Conservation (phyloP, 768 basidiomycete species). For the Suillus subaureus region DNA sequence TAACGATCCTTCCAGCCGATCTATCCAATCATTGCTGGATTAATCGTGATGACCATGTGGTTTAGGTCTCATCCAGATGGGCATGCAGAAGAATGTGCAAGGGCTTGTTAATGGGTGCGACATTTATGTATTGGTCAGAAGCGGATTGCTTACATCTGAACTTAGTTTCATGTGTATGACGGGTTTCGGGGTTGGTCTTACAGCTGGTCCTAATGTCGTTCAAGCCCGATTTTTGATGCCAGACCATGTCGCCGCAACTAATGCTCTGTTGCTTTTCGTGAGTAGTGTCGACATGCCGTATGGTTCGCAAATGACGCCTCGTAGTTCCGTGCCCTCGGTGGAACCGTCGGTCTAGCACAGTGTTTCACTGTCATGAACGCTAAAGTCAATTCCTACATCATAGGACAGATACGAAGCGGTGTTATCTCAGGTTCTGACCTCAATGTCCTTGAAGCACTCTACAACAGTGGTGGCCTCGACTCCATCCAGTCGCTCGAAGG, state of each 20-base stretch:
- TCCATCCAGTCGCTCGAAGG: slow-evolving; percentile 39
- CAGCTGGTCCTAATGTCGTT: slow-evolving; percentile 39
- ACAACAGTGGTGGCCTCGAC: slow-evolving; percentile 28
- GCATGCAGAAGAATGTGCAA: slow-evolving; percentile 40
- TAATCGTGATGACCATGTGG: slow-evolving; percentile 38
- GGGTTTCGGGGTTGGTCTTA: slow-evolving; percentile 47
- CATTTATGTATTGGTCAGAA: neutral
- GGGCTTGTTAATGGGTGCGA: slow-evolving; percentile 38
- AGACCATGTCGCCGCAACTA: slow-evolving; percentile 43
- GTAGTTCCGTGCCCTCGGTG: slow-evolving; percentile 52
- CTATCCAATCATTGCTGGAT: slow-evolving; percentile 43
- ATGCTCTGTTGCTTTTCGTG: slow-evolving; percentile 48
- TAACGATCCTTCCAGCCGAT: slow-evolving; percentile 35
- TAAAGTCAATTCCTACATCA: slow-evolving; percentile 41
- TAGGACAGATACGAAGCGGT: slow-evolving; percentile 25
- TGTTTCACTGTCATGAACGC: slow-evolving; percentile 50
- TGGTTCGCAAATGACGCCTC: neutral
- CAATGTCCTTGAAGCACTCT: slow-evolving; percentile 23
- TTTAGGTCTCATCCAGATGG: slow-evolving; percentile 46
- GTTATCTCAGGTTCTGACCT: slow-evolving; percentile 33
- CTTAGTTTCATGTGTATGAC: slow-evolving; percentile 46
- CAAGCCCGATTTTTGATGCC: slow-evolving; percentile 50
- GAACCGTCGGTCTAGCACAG: slow-evolving; percentile 55
- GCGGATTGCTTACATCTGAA: neutral
- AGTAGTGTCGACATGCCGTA: slow-evolving; percentile 17